Percentiles rank a stretch among this genome's conserved stretches.
phyloP scores from a whole-genome alignment of 2,329 filamentous ascomycete genomes.

The Trichoderma afroharzianum region DNA sequence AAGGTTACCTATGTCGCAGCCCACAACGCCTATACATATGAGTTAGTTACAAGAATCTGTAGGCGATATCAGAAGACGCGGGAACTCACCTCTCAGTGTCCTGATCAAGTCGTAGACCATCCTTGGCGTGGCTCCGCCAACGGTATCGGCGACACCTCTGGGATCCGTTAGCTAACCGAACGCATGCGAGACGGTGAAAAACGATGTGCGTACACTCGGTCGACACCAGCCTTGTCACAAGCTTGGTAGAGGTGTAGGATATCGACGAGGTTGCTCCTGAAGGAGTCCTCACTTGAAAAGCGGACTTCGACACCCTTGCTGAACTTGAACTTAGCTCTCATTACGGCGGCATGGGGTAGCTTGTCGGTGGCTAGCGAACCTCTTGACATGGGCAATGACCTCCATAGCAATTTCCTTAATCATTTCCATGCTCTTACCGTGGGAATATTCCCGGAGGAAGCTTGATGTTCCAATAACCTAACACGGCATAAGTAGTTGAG shows the following conservation, averaged over 20 bases:
- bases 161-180: background rate
- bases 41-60: background rate
- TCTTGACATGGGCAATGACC: conserved; percentile 80
- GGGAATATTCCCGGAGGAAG: conserved; percentile 78
- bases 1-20: conserved; percentile 60
- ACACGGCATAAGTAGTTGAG: background rate
- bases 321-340: background rate
- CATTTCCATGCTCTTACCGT: conserved; percentile 85
- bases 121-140: conserved; percentile 71
- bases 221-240: conserved; percentile 77
- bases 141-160: conserved; percentile 56
- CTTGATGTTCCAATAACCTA: conserved; percentile 70
- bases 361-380: background rate
- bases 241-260: conserved; percentile 77
- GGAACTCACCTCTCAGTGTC: conserved; percentile 58
- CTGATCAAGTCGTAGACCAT: conserved; percentile 86
- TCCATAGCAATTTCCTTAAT: conserved; percentile 72
- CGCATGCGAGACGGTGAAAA: background rate
- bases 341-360: background rate
- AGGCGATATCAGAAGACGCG: background rate
- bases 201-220: conserved; percentile 55
- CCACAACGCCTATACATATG: conserved; percentile 21
- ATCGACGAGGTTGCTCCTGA: conserved; percentile 63
- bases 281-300: conserved; percentile 58
- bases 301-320: conserved; percentile 37